Evolutionary conservation across 1,284 basidiomycete species (phyloP).

Genomic region (Cryptococcus jaspeensis): DNA sequence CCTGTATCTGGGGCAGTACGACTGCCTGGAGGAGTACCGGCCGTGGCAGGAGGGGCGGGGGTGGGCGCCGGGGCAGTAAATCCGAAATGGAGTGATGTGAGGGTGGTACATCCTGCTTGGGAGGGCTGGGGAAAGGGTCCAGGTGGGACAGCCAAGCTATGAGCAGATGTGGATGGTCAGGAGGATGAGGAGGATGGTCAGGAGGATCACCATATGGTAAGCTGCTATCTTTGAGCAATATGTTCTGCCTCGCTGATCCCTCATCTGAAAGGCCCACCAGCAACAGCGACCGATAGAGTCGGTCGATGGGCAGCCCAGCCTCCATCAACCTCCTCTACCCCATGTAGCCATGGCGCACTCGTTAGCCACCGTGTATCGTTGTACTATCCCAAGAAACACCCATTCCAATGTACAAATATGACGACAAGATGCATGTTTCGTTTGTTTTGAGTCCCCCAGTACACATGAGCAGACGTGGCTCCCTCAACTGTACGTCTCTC

Average conservation of each 20-base stretch:
- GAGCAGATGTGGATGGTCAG: too few species aligned
- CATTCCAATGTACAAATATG: background rate
- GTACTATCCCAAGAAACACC: background rate
- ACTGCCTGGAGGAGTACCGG: background rate
- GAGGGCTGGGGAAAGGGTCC: slow-evolving; percentile 21
- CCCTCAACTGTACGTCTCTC: background rate
- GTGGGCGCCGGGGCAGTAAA: slow-evolving; percentile 13
- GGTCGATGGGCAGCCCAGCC: background rate
- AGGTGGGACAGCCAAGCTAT: slow-evolving; percentile 9
- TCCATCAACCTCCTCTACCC: background rate
- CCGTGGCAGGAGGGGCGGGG: slow-evolving; percentile 16
- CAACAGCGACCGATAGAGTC: background rate
- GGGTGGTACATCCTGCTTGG: slow-evolving; percentile 31
- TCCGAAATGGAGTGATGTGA: slow-evolving; percentile 23
- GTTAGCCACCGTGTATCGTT: background rate
- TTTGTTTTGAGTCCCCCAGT: background rate
- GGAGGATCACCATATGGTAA: background rate
- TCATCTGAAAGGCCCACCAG: background rate
- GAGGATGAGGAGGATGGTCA: slow-evolving; percentile 4
- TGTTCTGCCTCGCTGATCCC: background rate
- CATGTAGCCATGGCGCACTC: too few species aligned
- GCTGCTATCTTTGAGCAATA: background rate
- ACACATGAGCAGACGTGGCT: background rate
- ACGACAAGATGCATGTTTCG: background rate
- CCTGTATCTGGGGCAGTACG: too few species aligned